Evolutionary conservation across 2,329 filamentous ascomycete genomes (phyloP), one percentile per base, ranked within the genome.

Genomic region (Didymella keratinophila): DNA sequence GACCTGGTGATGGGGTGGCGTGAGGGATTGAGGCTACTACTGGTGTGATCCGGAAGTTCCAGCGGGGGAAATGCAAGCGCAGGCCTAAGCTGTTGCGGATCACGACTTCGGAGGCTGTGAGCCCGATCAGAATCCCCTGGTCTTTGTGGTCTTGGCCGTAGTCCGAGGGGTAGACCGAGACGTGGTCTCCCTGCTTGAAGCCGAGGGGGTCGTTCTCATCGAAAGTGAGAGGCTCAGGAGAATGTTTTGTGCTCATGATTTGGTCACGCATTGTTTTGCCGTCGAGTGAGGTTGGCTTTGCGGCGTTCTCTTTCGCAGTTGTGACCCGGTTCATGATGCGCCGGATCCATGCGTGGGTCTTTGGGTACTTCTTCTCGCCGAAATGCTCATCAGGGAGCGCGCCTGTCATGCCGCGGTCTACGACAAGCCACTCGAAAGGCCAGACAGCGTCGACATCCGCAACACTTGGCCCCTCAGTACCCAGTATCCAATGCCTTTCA

Each of bases 371-470:
- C 14, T 75, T 71, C 10, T 78, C 69, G 2, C 82, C 83, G 61
- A 91, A 82, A 3, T 80, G 69, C n/a, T 83, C 80, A 39, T 77
- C 63, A 1, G 85, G 83, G 36, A 91, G 79, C 14, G 84, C 83
- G 9, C 66, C 12, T 82, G 82, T 45, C 90, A 78, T 11, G 3
- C 50, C 50, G 2, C 55, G 60, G 37, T 75, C 71, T 28, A 75
- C 77, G 2, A 76, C 72, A 1, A 91, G 74, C 89, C 89, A 92
- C 73, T 88, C 83, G 63, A 92, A 82, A 0, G 84, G 81, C 87
- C 87, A 91, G 12, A 89, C 77, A 76, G 81, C 86, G 76, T 92
- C 87, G 59, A 92, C 86, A 72, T 93, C 90, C 4, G 85, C 87
- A 61, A 91, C 72, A 1, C 79, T 82, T 1, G 87, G 85, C 18